Evolutionary conservation across 768 basidiomycete species (phyloP).

Genomic region (Trametes cingulata): DNA sequence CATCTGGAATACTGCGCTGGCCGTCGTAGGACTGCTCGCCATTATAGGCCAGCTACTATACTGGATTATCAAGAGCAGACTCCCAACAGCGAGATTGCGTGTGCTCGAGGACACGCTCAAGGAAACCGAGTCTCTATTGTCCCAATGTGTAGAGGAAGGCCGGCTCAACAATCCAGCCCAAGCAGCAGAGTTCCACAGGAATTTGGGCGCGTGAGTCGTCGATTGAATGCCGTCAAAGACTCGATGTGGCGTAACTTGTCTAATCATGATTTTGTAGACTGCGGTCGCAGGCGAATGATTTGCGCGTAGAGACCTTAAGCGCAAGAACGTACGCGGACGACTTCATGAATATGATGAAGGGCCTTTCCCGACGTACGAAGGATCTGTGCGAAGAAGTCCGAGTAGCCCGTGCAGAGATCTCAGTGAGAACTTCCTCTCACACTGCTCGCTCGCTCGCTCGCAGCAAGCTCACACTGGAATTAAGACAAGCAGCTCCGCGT

Average conservation of each 20-base stretch:
- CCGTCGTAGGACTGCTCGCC: neutral
- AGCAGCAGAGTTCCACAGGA: neutral
- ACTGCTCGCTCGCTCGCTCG: too few species aligned
- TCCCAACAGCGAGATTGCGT: neutral
- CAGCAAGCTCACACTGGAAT: too few species aligned
- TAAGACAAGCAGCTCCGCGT: too few species aligned
- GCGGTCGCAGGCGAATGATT: neutral
- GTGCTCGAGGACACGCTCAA: neutral
- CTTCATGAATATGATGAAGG: neutral
- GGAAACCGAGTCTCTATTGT: neutral
- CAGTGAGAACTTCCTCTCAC: neutral
- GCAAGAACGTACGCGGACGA: neutral
- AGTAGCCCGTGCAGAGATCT: neutral
- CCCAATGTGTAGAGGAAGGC: neutral
- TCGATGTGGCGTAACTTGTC: neutral
- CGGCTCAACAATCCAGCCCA: neutral
- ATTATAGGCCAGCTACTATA: neutral
- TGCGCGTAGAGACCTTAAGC: neutral
- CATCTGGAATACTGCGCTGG: neutral
- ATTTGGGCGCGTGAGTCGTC: neutral
- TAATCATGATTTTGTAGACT: neutral
- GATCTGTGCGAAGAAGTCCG: neutral
- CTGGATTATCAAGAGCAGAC: neutral
- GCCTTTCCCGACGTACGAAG: neutral
- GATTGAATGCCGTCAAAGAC: neutral